Conservation (phyloP, 1,284 basidiomycete genomes). For the Ganoderma leucocontextum region DNA sequence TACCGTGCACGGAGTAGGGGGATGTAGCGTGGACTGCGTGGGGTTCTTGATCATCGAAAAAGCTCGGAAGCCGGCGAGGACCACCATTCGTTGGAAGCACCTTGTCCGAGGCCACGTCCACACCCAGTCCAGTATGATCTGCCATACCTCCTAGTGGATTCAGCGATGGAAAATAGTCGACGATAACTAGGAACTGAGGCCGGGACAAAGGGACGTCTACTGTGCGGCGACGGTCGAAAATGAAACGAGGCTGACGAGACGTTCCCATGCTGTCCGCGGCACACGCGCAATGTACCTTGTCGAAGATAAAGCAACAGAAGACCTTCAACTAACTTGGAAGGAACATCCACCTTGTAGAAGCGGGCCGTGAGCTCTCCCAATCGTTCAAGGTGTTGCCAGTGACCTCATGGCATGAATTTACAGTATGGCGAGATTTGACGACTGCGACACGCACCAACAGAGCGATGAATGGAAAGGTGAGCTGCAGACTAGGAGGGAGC, state of each 20-base stretch:
- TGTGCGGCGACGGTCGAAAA: background rate
- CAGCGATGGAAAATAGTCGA: background rate
- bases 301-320: background rate
- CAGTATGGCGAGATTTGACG: too few relatives aligned
- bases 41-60: background rate
- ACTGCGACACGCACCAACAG: background rate
- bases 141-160: background rate
- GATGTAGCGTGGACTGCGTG: background rate
- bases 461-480: too few relatives aligned
- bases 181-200: background rate
- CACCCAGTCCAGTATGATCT: background rate
- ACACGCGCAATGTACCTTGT: background rate
- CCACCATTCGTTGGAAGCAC: background rate
- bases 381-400: background rate
- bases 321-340: background rate
- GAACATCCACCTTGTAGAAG: background rate
- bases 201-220: background rate
- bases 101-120: background rate
- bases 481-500: background rate
- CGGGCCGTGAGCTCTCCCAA: too few relatives aligned
- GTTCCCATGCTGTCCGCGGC: background rate
- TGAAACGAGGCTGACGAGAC: constrained; percentile 5
- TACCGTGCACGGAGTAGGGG: background rate
- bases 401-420: background rate
- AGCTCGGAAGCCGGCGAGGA: constrained; percentile 4